Evolutionary conservation across 495 filamentous ascomycete genomes (phyloP).

Genomic region (Talaromyces nanjingensis): DNA sequence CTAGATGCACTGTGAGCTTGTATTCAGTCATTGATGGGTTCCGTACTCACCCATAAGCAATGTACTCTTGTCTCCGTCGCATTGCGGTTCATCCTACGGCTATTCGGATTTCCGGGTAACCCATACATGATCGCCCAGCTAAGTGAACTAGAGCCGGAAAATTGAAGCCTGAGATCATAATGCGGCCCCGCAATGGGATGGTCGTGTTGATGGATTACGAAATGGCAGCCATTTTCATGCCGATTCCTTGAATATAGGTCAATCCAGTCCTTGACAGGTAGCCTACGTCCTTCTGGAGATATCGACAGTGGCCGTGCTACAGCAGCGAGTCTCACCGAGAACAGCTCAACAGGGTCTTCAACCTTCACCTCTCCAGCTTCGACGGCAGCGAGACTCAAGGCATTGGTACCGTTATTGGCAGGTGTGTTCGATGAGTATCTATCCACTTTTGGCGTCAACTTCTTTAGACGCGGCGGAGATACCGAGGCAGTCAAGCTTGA

Average conservation of each 20-base stretch:
- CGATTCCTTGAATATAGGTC: constrained; percentile 47
- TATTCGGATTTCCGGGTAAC: constrained; percentile 57
- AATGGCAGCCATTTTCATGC: constrained; percentile 46
- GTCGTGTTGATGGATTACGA: constrained; percentile 64
- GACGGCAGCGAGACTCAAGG: constrained; percentile 37
- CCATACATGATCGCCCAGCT: constrained; percentile 65
- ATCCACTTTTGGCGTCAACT: background rate
- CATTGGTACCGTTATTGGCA: background rate
- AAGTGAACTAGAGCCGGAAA: constrained; percentile 54
- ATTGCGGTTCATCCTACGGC: constrained; percentile 47
- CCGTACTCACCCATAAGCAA: constrained; percentile 51
- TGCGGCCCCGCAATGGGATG: constrained; percentile 58
- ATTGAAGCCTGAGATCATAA: constrained; percentile 61
- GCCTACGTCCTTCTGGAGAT: constrained; percentile 17
- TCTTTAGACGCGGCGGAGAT: constrained; percentile 11
- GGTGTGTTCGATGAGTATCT: background rate
- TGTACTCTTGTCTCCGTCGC: constrained; percentile 63
- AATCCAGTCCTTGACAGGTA: constrained; percentile 39
- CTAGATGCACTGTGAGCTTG: constrained; percentile 21
- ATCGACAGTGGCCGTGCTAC: constrained; percentile 17
- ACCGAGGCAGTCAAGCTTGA: constrained; percentile 10
- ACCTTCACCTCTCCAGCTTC: constrained; percentile 50
- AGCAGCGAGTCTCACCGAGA: constrained; percentile 34
- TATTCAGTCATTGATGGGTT: background rate
- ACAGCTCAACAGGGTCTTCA: constrained; percentile 45